A percentile compares a stretch with the other conserved stretches of the same genome.
These are phyloP conservation scores for Tuber calosporum DNA, from an alignment of 495 filamentous ascomycete genomes.

Conservation along the genomic window DNA sequence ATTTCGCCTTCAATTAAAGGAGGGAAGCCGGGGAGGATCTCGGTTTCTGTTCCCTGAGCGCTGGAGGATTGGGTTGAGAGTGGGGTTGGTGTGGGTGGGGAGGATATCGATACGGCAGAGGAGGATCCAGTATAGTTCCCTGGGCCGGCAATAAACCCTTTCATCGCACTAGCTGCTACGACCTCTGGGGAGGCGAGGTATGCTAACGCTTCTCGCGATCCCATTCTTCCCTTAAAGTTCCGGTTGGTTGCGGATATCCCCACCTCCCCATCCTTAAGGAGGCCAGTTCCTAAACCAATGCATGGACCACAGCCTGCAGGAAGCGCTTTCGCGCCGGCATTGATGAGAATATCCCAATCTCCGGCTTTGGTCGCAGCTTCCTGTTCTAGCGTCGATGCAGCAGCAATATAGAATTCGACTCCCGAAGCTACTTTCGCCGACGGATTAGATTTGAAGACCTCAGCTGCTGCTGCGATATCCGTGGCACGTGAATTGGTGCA, in stretches of 20 bases:
- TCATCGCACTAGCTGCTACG: constrained; percentile 78
- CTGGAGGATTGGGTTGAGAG: constrained; percentile 16
- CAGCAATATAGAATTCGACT: constrained; percentile 86
- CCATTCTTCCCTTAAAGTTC: constrained; percentile 94
- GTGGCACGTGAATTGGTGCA: constrained; percentile 85
- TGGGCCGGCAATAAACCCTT: constrained; percentile 69
- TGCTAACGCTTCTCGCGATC: constrained; percentile 68
- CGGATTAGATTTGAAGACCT: constrained; percentile 64
- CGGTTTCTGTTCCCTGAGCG: constrained; percentile 45
- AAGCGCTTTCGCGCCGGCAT: constrained; percentile 67
- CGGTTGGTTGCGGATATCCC: constrained; percentile 86
- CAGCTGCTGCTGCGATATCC: constrained; percentile 74
- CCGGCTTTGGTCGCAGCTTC: constrained; percentile 67
- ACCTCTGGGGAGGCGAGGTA: constrained; percentile 89
- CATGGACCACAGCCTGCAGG: constrained; percentile 82
- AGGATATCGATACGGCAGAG: constrained; percentile 13
- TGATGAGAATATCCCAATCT: constrained; percentile 78
- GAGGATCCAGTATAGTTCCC: constrained; percentile 56
- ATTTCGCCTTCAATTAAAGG: constrained; percentile 60
- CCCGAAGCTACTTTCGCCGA: constrained; percentile 66
- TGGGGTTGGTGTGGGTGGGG: constrained; percentile 14
- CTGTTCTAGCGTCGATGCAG: constrained; percentile 78
- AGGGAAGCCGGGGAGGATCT: constrained; percentile 65
- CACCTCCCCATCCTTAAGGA: constrained; percentile 76
- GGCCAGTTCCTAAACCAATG: constrained; percentile 79